Conservation (phyloP, 352 stramenopile species). For the Globisporangium paroecandrum region DNA sequence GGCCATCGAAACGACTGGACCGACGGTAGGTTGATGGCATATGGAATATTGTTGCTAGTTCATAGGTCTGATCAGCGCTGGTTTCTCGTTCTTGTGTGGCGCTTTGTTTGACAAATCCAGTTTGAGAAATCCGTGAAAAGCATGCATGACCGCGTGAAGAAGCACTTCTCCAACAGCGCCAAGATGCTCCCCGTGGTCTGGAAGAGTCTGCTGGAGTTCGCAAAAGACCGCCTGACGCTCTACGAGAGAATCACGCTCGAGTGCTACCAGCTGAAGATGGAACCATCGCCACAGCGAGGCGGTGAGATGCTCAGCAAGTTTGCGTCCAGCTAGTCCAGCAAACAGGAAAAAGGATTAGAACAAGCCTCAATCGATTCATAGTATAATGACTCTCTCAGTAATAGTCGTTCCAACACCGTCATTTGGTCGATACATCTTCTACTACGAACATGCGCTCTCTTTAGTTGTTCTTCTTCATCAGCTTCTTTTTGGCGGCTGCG, state of each 20-base stretch:
- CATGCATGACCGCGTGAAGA: conserved; percentile 76
- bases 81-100: too few species aligned
- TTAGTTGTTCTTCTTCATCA: conserved; percentile 21
- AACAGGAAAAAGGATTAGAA: not conserved
- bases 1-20: conserved; percentile 36
- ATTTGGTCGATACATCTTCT: not conserved
- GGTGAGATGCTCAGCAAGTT: conserved; percentile 51
- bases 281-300: conserved; percentile 38
- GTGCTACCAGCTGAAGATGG: conserved; percentile 61
- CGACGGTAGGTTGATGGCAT: conserved; percentile 27
- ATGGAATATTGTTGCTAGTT: not conserved
- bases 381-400: not conserved
- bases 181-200: conserved; percentile 56
- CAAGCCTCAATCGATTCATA: not conserved
- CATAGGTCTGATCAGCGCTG: too few species aligned
- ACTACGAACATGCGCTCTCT: not conserved
- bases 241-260: conserved; percentile 54
- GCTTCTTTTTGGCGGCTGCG: conserved; percentile 23
- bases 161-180: conserved; percentile 50
- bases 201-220: conserved; percentile 51
- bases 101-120: conserved; percentile 15
- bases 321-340: conserved; percentile 6
- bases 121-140: conserved; percentile 65
- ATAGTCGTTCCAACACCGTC: not conserved
- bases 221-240: conserved; percentile 25